These are phyloP conservation scores for Stemphylium beticola DNA, from an alignment of 2,329 filamentous ascomycete species.

Conservation along the genomic window DNA sequence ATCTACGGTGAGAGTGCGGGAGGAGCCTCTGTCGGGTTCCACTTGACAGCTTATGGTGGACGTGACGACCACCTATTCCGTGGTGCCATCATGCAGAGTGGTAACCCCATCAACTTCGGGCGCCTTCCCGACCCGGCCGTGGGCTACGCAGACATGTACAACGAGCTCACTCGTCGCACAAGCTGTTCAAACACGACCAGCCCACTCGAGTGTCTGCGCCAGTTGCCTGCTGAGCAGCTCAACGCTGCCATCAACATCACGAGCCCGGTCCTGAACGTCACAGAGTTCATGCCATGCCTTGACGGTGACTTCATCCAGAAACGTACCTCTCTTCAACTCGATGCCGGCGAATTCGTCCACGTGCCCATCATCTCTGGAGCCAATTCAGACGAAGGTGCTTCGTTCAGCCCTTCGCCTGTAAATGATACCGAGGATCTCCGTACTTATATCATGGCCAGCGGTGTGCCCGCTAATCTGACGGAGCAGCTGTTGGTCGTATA, in stretches of 20 bases:
- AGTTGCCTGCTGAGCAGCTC: conserved; percentile 64
- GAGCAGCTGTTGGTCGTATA: conserved; percentile 37
- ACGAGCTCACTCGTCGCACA: conserved; percentile 27
- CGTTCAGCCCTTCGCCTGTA: conserved; percentile 61
- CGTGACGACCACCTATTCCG: conserved; percentile 57
- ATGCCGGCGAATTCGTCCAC: conserved; percentile 65
- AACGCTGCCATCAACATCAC: conserved; percentile 60
- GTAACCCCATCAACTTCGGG: conserved; percentile 46
- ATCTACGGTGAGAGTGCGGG: conserved; percentile 56
- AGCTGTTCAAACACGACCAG: conserved; percentile 32
- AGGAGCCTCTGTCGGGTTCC: conserved; percentile 52
- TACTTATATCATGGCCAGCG: conserved; percentile 45
- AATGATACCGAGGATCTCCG: conserved; percentile 63
- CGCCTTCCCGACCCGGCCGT: conserved; percentile 20
- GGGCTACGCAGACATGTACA: conserved; percentile 27
- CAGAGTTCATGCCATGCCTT: conserved; percentile 52
- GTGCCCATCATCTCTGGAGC: conserved; percentile 69
- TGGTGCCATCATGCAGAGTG: conserved; percentile 55
- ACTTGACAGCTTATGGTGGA: conserved; percentile 55
- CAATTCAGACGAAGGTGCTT: conserved; percentile 70
- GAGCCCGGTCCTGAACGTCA: conserved; percentile 29
- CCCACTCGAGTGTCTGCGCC: conserved; percentile 60
- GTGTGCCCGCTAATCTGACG: conserved; percentile 31
- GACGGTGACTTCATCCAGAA: conserved; percentile 64
- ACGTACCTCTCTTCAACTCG: conserved; percentile 61